Evolutionary conservation across 257 asterid species (phyloP).

Genomic region (Solanum appendiculatum): DNA sequence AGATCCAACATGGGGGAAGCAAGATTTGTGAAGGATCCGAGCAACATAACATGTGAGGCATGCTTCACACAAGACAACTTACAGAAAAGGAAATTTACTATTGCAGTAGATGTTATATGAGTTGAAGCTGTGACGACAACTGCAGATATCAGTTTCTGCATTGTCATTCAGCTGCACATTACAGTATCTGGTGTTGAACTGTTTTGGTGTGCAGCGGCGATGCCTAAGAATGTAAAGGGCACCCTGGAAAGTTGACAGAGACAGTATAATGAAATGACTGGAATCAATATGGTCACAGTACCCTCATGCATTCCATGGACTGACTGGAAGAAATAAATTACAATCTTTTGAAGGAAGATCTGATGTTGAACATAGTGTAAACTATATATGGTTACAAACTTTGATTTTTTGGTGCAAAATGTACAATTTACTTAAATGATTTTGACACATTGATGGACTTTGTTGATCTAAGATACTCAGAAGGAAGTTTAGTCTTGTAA

Average conservation of each 20-base stretch:
- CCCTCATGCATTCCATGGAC: not conserved
- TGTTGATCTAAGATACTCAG: not conserved
- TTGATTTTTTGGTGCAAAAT: not conserved
- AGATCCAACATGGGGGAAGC: not conserved
- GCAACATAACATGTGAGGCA: not conserved
- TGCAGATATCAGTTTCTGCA: not conserved
- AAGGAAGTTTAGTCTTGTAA: not conserved
- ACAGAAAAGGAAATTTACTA: not conserved
- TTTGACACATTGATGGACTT: not conserved
- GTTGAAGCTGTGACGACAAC: not conserved
- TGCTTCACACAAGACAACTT: not conserved
- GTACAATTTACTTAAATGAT: not conserved
- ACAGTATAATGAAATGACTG: too few relatives aligned
- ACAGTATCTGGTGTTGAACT: not conserved
- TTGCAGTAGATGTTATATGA: not conserved
- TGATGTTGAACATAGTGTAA: not conserved
- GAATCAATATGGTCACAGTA: not conserved
- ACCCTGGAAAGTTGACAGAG: not conserved
- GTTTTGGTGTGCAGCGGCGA: not conserved
- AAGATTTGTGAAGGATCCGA: not conserved
- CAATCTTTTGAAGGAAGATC: not conserved
- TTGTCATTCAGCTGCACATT: not conserved
- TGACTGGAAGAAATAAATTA: not conserved
- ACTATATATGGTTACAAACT: not conserved
- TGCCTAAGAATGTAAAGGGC: not conserved